Base-by-base conservation (phyloP, 257 asterid genomes). In the Pogostemon cablin region DNA sequence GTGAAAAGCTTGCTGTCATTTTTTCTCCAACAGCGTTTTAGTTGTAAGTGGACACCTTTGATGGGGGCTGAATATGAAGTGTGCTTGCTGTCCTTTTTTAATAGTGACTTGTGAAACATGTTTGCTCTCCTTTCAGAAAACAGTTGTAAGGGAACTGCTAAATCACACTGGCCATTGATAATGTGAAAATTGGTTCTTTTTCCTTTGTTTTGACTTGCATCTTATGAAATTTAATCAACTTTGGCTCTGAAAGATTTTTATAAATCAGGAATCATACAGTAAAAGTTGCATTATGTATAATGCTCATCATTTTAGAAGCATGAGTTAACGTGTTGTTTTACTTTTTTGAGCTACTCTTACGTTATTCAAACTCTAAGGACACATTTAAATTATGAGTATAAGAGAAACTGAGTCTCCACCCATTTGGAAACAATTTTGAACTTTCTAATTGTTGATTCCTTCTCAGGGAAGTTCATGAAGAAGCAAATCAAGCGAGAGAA, bases 401-500 rank as follows among this genome's bases (percentile, higher is more conserved):
- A 8, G 11, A 34, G n/a, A 68, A 44, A 49, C 38, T 41, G 10
- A 32, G 9, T 71, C 12, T 44, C n/a, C 6, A 59, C 40, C 25
- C 39, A 20, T 57, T 62, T 12, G 56, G 62, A 15, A 65, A 58
- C 38, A 40, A 60, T 25, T 25, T 25, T 25, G 32, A 25, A 25
- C 32, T 25, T 47, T 42, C 9, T 62, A 53, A 64, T 68, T 67
- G 32, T 62, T 62, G 47, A 52, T 49, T 79, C 54, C 55, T 46
- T 74, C 71, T 77, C 88, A 93, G 96, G 99, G 96, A 95, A 82
- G 91, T 95, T 81, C 98, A 95, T 58, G 91, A 91, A 80, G 98
- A 95, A 81, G 98, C 88, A 75, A 91, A 75, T 75, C 78, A 91
- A 76, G 99, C 96, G 37, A 87, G 98, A 86, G 98, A 91, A 80